Conservation (phyloP, 176 grass and related monocot species). For the Carex parvula region DNA sequence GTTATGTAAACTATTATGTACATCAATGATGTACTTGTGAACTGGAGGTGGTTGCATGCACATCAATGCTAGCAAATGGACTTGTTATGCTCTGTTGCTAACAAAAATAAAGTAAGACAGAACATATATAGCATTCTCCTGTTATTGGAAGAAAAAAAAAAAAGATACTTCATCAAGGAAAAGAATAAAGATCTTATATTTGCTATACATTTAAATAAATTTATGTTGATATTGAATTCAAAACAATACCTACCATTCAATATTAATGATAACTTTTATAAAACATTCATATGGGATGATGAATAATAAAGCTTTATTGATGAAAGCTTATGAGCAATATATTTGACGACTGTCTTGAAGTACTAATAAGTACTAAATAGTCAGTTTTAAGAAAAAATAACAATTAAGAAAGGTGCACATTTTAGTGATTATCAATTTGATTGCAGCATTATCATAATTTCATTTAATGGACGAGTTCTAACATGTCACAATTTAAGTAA, state of each 20-base stretch:
- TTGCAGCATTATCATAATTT: slow-evolving; percentile 7
- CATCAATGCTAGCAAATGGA: neutral
- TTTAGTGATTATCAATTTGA: neutral
- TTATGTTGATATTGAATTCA: neutral
- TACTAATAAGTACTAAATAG: neutral
- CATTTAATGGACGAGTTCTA: neutral
- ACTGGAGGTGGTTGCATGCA: neutral
- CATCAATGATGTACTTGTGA: neutral
- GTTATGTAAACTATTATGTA: neutral
- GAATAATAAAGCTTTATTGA: neutral
- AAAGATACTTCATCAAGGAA: neutral
- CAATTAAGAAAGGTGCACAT: neutral
- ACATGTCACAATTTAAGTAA: neutral
- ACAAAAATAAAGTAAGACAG: neutral
- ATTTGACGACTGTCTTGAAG: neutral
- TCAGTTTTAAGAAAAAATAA: neutral
- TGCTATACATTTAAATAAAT: neutral
- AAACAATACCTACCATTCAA: neutral
- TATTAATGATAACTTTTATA: neutral
- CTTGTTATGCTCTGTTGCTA: neutral
- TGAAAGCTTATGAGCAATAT: neutral
- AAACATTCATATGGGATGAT: neutral
- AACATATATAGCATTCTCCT: neutral
- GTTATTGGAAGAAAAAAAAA: neutral
- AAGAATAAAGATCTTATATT: neutral